These are phyloP conservation scores for Brachypodium distachyon DNA, from an alignment of 202 grass and related monocot species.

Conservation along the genomic window DNA sequence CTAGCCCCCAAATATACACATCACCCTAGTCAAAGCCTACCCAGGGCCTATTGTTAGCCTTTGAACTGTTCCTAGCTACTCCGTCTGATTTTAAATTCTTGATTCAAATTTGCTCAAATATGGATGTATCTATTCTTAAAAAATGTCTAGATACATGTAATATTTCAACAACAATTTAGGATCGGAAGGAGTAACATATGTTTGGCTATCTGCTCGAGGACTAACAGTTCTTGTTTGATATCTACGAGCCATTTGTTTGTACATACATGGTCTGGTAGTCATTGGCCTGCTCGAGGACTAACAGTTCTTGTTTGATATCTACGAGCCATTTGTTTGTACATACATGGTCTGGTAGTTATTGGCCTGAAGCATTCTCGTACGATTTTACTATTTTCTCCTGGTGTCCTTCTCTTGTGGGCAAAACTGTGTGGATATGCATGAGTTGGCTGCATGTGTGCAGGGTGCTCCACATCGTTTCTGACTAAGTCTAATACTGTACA, in stretches of 20 bases:
- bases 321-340: slow-evolving; percentile 24
- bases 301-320: too few species aligned
- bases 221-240: neutral
- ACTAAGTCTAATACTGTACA: neutral
- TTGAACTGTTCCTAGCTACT: too few species aligned
- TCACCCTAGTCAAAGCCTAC: neutral
- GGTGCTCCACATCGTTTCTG: neutral
- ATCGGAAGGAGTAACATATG: too few species aligned
- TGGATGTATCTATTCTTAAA: too few species aligned
- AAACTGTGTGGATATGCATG: neutral
- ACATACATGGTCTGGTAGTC: slow-evolving; percentile 18
- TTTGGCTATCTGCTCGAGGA: slow-evolving; percentile 2
- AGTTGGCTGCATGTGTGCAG: neutral
- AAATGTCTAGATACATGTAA: too few species aligned
- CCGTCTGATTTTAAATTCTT: too few species aligned
- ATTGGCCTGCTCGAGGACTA: too few species aligned
- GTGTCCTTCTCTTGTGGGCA: neutral
- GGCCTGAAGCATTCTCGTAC: slow-evolving; percentile 4
- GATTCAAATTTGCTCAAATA: too few species aligned
- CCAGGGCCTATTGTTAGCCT: too few species aligned
- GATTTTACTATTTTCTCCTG: neutral
- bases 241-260: slow-evolving; percentile 10
- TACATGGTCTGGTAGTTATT: slow-evolving; percentile 16
- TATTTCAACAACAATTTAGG: too few species aligned
- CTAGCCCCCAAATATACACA: neutral